Base-by-base conservation (phyloP, 2,329 filamentous ascomycete genomes). In the Colletotrichum cereale region DNA sequence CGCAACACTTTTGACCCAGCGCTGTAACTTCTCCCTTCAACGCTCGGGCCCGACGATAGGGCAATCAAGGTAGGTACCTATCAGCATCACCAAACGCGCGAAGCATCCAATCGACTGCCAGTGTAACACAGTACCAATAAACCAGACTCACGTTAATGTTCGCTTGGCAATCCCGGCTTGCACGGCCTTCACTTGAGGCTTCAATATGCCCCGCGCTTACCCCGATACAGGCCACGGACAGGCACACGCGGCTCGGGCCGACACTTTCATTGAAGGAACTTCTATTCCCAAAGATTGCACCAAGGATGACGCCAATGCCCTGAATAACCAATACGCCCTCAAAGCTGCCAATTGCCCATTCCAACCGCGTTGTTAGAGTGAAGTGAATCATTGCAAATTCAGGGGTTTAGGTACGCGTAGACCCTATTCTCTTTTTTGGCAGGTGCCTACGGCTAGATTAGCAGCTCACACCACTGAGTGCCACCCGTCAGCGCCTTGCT, bases 181-280 rank as follows among this genome's bases (percentile, higher is more conserved):
- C 38, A 34, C 65, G 26, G 21, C 38, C 26, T 67, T 67, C 47
- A 56, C 65, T 11, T 36, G 47, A 21, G 62, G 65, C 34, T 47
- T 57, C 18, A 47, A 62, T 8, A 36, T 62, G 36, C 57, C 65
- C 16, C 48, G 65, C n/a, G 48, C 62, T 7, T 67, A 67, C 38
- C 65, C 65, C 5, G 40, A 62, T 16, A 67, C 62, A 57, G 65
- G 65, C 6, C 65, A 67, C 8, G 65, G 65, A 5, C 65, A 67
- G 38, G 57, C 62, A 12, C n/a, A 67, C 29, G 65, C 65, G 3
- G 64, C 64, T 18, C 47, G 64, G 16, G 64, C 64, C n/a, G 64
- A 67, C 44, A 62, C 62, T 18, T 57, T 57, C 6, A 57, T 48
- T 14, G 65, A 67, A 16, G 65, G 48, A 21, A 57, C 55, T 10